phyloP scores from a whole-genome alignment of 2,329 filamentous ascomycete species.

The Scopulariopsis brevicaulis region DNA sequence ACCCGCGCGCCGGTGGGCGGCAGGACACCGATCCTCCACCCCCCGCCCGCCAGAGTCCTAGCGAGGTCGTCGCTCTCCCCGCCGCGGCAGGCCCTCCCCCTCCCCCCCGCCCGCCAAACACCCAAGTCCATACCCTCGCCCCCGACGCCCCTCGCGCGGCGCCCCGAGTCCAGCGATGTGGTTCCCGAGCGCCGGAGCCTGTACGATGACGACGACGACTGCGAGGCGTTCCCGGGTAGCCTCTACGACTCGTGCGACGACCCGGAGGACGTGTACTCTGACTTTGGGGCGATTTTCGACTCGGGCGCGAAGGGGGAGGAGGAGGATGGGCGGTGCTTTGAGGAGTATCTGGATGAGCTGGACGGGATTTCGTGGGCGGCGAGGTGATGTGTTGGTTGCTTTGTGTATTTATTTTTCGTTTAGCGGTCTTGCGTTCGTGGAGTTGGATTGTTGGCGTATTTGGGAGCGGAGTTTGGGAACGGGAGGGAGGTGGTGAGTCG shows the following conservation, averaged over 20 bases:
- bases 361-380: constrained; percentile 39
- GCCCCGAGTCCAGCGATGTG: background rate
- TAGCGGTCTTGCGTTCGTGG: background rate
- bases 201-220: constrained; percentile 23
- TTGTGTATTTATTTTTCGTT: background rate
- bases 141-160: background rate
- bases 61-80: background rate
- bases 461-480: background rate
- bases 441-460: background rate
- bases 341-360: constrained; percentile 44
- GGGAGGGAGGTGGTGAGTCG: background rate
- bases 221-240: constrained; percentile 37
- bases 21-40: background rate
- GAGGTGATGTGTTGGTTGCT: background rate
- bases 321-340: constrained; percentile 27
- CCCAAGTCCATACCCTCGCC: background rate
- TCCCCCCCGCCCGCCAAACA: background rate
- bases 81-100: background rate
- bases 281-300: constrained; percentile 41
- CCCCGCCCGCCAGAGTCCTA: background rate
- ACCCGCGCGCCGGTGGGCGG: background rate
- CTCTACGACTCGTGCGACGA: constrained; percentile 29
- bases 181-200: background rate
- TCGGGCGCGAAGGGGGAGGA: constrained; percentile 14
- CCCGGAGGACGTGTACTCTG: constrained; percentile 39